phyloP scores from a whole-genome alignment of 805 yeast species.

The Ogataea trehaloabstinens region DNA sequence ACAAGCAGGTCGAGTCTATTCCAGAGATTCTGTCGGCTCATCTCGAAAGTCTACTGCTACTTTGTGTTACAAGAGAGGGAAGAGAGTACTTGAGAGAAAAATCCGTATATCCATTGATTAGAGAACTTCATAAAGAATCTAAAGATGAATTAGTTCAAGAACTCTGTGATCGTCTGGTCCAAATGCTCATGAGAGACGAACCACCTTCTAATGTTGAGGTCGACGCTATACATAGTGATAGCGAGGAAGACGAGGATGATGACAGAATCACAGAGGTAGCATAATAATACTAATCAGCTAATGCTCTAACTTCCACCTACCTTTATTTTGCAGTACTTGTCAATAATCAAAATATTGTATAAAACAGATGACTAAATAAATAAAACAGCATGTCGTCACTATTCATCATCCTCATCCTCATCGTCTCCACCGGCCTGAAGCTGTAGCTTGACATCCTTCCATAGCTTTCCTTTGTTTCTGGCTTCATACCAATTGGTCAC shows the following conservation, averaged over 20 bases:
- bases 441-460: constrained; percentile 72
- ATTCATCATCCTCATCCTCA: constrained; percentile 58
- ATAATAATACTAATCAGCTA: too few species aligned
- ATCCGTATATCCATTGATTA: constrained; percentile 79
- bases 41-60: constrained; percentile 73
- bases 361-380: too few species aligned
- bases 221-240: constrained; percentile 45
- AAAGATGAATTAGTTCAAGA: constrained; percentile 49
- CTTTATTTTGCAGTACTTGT: too few species aligned
- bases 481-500: constrained; percentile 69
- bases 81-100: constrained; percentile 79
- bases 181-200: constrained; percentile 92
- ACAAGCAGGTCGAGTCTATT: constrained; percentile 74
- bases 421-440: constrained; percentile 57
- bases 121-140: constrained; percentile 74
- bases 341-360: too few species aligned
- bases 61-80: constrained; percentile 70
- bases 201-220: constrained; percentile 43
- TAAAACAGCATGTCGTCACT: constrained; percentile 34
- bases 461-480: constrained; percentile 82
- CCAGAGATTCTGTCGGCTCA: constrained; percentile 64
- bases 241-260: constrained; percentile 48
- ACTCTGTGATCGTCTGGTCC: constrained; percentile 80
- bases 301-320: too few species aligned
- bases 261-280: constrained; percentile 54